phyloP scores from a whole-genome alignment of 2,329 filamentous ascomycete genomes.

The Diaporthe amygdali region DNA sequence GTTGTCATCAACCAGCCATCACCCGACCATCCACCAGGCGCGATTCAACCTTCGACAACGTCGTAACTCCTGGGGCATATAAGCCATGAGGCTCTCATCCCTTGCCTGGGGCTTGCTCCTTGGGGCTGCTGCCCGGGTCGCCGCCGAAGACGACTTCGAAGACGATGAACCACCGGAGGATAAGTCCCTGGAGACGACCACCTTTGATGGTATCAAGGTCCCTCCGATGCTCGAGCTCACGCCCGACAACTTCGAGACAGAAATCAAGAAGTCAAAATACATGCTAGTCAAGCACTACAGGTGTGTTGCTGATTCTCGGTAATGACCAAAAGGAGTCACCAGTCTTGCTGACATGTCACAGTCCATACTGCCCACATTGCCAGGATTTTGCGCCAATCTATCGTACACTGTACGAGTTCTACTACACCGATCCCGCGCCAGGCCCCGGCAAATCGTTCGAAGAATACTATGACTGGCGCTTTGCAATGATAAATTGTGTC shows the following conservation, averaged over 20 bases:
- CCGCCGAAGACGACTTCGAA: constrained; percentile 34
- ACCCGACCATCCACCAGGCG: not conserved
- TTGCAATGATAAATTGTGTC: constrained; percentile 84
- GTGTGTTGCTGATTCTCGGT: constrained; percentile 44
- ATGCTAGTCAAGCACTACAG: constrained; percentile 71
- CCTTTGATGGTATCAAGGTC: constrained; percentile 71
- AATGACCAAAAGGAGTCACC: constrained; percentile 9
- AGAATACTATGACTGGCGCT: constrained; percentile 86
- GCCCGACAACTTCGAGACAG: constrained; percentile 60
- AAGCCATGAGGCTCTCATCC: constrained; percentile 49
- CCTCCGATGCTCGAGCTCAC: constrained; percentile 68
- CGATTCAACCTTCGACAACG: not conserved
- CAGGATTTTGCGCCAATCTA: constrained; percentile 79
- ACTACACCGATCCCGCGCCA: constrained; percentile 82
- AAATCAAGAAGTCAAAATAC: constrained; percentile 59
- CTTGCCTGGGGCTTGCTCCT: constrained; percentile 49
- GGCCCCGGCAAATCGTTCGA: constrained; percentile 68
- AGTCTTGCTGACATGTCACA: constrained; percentile 40
- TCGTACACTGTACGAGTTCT: constrained; percentile 95
- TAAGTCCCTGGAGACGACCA: constrained; percentile 50
- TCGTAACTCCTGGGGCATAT: constrained; percentile 11
- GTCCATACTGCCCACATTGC: constrained; percentile 75
- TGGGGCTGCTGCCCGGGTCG: constrained; percentile 47
- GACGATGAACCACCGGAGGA: constrained; percentile 40
- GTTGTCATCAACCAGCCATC: constrained; percentile 1